Base-by-base conservation (phyloP, 108 stramenopile species). In the Discostella stelligeroides region DNA sequence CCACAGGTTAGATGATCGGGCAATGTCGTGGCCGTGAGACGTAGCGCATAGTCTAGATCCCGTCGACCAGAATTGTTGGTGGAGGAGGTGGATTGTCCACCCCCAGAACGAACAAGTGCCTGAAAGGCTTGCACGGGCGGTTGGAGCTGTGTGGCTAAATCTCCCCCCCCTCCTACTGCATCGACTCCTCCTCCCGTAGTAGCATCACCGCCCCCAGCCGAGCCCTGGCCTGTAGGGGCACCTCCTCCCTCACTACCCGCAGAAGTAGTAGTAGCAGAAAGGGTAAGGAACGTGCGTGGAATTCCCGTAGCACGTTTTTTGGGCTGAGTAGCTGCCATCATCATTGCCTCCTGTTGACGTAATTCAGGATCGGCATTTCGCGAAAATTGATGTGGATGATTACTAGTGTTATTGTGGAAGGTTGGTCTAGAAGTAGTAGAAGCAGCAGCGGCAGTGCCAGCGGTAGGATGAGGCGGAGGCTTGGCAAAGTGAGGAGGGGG, bases 351-450 rank as follows among this genome's bases (percentile, higher is more conserved):
- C 79, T 90, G 92, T 53, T 86, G 82, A 13, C 92, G 68, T 13
- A 91, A 46, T 60, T 94, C 92, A 0, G 92, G 92, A 75, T 94
- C 92, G 29, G 92, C 92, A 67, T 94, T 89, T 23, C n/a, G n/a
- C n/a, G n/a, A n/a, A n/a, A n/a, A n/a, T n/a, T n/a, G n/a, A n/a
- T n/a, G n/a, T n/a, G n/a, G n/a, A n/a, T n/a, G n/a, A n/a, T n/a
- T n/a, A n/a, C n/a, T n/a, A n/a, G n/a, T n/a, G n/a, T n/a, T n/a
- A n/a, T n/a, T n/a, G n/a, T n/a, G n/a, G n/a, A n/a, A n/a, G n/a
- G n/a, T n/a, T n/a, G n/a, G n/a, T n/a, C n/a, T n/a, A n/a, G n/a
- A n/a, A n/a, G n/a, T n/a, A n/a, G n/a, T n/a, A n/a, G n/a, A n/a
- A n/a, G n/a, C n/a, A n/a, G n/a, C n/a, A n/a, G n/a, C n/a, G n/a